A percentile compares a stretch with the other conserved stretches of the same genome.
These are phyloP conservation scores for Dillenia turbinata DNA, from an alignment of 164 flowering plant species.

Conservation along the genomic window DNA sequence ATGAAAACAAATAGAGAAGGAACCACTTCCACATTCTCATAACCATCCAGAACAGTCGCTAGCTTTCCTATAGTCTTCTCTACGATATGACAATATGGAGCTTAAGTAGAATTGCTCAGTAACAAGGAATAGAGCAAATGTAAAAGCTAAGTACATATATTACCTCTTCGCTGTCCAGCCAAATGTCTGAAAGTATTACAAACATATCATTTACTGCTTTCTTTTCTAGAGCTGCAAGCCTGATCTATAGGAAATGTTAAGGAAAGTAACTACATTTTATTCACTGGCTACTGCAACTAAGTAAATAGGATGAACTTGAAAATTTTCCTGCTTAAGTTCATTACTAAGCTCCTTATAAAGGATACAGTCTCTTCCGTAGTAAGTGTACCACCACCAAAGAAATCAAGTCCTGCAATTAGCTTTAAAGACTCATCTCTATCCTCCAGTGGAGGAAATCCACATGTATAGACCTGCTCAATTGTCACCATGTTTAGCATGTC, in stretches of 20 bases:
- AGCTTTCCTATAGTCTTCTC: conserved; percentile 86
- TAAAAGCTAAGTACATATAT: conserved; percentile 9
- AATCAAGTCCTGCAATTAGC: conserved; percentile 61
- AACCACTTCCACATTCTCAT: conserved; percentile 80
- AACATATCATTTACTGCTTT: conserved; percentile 90
- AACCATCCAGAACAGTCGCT: conserved; percentile 71
- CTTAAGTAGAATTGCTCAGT: conserved; percentile 4
- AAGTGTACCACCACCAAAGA: conserved; percentile 79
- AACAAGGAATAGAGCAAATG: background rate
- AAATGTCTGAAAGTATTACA: conserved; percentile 86
- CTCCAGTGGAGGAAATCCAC: conserved; percentile 98
- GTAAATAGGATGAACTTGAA: background rate
- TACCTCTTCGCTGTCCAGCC: conserved; percentile 88
- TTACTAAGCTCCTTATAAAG: conserved; percentile 11
- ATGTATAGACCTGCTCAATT: conserved; percentile 60
- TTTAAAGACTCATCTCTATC: conserved; percentile 71
- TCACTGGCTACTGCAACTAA: conserved; percentile 2
- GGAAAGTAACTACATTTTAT: conserved; percentile 13
- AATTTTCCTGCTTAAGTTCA: background rate
- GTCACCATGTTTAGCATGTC: background rate
- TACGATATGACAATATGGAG: conserved; percentile 22
- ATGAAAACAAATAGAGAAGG: conserved; percentile 94
- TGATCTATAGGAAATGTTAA: conserved; percentile 41
- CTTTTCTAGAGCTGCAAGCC: conserved; percentile 67
- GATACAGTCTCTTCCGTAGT: conserved; percentile 79